Evolutionary conservation across 768 basidiomycete genomes (phyloP), one percentile per base, ranked within the genome.

Genomic region (Suillus alpinus): DNA sequence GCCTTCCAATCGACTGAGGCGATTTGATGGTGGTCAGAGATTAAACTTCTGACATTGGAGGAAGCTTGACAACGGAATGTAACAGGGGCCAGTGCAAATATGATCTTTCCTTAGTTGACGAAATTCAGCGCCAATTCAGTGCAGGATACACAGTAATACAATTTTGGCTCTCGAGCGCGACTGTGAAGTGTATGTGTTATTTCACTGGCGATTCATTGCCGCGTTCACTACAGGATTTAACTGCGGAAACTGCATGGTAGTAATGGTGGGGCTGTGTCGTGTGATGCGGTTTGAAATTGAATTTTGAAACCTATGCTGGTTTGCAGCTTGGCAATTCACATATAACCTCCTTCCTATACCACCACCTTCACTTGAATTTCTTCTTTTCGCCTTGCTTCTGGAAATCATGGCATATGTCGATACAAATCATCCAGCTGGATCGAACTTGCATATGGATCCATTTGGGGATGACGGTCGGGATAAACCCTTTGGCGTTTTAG

Each of bases 1-100:
- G 74, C 4, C 69, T 76, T n/a, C 49, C 68, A 18, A 68, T 74
- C 51, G 63, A 65, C 34, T 74, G 64, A 47, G 40, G 13, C 18
- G n/a, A 67, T 47, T 68, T 69, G 32, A 59, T 63, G 72, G 36
- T 70, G 69, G 67, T 55, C 57, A 40, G 23, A 49, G 46, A 20
- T 26, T 23, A 9, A 23, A 9, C 40, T 52, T 26, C 29, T 58
- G 41, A 44, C 34, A 56, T 31, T 43, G 31, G 29, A 29, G 36
- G 37, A 32, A 26, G 34, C 14, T 31, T 18, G 49, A 50, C 31
- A n/a, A 50, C 14, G 29, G 37, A 13, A 10, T 37, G 12, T 37
- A 37, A 37, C 37, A 41, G 10, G 9, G 36, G 36, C 36, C 47
- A 18, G 29, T 31, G 37, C 29, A 18, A 29, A 49, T 49, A 9